Percentiles rank a stretch among this genome's conserved stretches.
These are phyloP conservation scores for Periglandula ipomoeae DNA, from an alignment of 2,329 filamentous ascomycete genomes.

Conservation along the genomic window DNA sequence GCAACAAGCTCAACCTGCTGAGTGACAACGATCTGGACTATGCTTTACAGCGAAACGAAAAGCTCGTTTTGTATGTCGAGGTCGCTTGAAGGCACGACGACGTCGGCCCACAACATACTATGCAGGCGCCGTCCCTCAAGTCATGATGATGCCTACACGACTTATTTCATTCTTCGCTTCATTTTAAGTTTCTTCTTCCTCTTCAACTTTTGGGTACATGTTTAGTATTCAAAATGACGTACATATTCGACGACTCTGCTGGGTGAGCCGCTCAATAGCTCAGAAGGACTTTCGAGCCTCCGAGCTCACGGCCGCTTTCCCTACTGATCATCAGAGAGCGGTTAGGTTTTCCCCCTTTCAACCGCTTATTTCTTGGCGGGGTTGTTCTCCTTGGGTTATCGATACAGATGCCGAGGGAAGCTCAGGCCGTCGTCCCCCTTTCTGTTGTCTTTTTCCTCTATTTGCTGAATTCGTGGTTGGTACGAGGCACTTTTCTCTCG, in stretches of 20 bases:
- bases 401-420: not conserved
- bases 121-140: not conserved
- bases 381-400: not conserved
- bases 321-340: not conserved
- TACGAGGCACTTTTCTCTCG: too few species aligned
- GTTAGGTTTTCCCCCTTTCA: too few species aligned
- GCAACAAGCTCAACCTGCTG: slow-evolving; percentile 63
- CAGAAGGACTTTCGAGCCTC: not conserved
- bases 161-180: not conserved
- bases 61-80: slow-evolving; percentile 70
- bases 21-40: slow-evolving; percentile 74
- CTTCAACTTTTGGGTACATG: slow-evolving; percentile 14
- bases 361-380: not conserved
- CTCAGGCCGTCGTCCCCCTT: not conserved
- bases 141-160: not conserved
- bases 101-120: too few species aligned
- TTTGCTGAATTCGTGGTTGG: too few species aligned
- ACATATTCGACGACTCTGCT: slow-evolving; percentile 13
- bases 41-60: slow-evolving; percentile 76
- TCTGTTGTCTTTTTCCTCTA: not conserved
- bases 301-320: not conserved
- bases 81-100: slow-evolving; percentile 33
- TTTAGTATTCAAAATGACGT: slow-evolving; percentile 19
- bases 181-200: not conserved
- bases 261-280: slow-evolving; percentile 14